Conservation (phyloP, 1,139 yeast species). For the Pichia cactophila region DNA sequence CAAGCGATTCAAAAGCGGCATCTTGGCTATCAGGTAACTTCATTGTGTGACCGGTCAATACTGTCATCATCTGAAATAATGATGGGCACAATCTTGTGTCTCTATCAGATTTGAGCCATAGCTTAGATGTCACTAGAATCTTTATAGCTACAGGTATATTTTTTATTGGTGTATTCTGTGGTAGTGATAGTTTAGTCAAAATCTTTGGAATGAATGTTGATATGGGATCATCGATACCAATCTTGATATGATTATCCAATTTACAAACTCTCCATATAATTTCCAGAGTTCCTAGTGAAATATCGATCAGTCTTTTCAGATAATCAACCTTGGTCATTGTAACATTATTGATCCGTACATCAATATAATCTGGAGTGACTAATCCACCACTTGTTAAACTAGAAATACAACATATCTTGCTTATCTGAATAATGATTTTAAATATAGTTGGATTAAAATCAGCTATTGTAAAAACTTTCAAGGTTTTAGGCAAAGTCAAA, state of each 20-base stretch:
- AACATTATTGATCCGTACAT: not conserved
- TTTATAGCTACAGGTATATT: not conserved
- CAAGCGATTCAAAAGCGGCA: not conserved
- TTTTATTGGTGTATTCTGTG: not conserved
- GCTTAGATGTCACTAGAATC: not conserved
- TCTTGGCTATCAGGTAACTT: not conserved
- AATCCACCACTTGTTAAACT: not conserved
- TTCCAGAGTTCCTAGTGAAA: not conserved
- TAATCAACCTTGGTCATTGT: not conserved
- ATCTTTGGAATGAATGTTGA: not conserved
- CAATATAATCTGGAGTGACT: not conserved
- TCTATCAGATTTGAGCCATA: not conserved
- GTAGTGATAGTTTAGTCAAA: too few species aligned
- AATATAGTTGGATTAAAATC: not conserved
- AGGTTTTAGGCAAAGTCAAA: too few species aligned
- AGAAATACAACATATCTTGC: not conserved
- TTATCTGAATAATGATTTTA: not conserved
- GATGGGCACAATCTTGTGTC: not conserved
- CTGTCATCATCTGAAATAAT: not conserved
- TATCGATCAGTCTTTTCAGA: not conserved
- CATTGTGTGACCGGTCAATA: not conserved
- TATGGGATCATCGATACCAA: not conserved
- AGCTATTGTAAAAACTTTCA: not conserved
- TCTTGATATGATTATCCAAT: not conserved
- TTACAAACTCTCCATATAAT: not conserved